Evolutionary conservation across 805 yeast species (phyloP).

Genomic region (Starmerella vitae): DNA sequence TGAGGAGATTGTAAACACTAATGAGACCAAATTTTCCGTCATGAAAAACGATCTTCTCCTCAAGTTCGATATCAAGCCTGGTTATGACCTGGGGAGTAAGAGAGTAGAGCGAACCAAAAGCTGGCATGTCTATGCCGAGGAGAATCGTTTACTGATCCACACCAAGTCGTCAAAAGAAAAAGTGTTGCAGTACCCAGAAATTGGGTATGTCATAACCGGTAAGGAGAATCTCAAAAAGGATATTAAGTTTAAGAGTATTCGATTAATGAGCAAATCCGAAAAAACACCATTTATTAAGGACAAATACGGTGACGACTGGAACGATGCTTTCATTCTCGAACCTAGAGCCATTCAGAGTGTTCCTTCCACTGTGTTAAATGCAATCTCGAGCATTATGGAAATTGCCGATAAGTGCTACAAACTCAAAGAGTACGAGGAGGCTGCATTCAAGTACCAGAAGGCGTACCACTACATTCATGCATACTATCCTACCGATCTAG

Average conservation of each 20-base stretch:
- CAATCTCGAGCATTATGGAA: constrained; percentile 24
- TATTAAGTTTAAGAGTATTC: background rate
- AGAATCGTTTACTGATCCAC: background rate
- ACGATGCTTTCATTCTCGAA: constrained; percentile 18
- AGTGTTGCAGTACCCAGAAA: background rate
- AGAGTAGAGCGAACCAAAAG: background rate
- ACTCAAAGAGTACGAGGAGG: constrained; percentile 37
- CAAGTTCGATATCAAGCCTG: background rate
- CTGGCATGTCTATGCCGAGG: constrained; percentile 4
- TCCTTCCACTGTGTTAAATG: constrained; percentile 18
- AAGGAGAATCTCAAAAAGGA: constrained; percentile 8
- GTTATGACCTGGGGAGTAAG: background rate
- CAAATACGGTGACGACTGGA: constrained; percentile 19
- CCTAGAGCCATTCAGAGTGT: constrained; percentile 19
- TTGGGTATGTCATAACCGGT: constrained; percentile 20
- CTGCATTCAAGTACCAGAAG: constrained; percentile 59
- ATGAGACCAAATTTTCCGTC: background rate
- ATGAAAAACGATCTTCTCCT: background rate
- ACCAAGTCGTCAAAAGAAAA: background rate
- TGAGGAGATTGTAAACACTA: background rate
- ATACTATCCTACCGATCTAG: constrained; percentile 52
- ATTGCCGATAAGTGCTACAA: constrained; percentile 60
- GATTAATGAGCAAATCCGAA: constrained; percentile 12
- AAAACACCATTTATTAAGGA: constrained; percentile 20
- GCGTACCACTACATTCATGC: constrained; percentile 56